Evolutionary conservation across 1,284 basidiomycete species (phyloP), one percentile per base, ranked within the genome.

Genomic region (Malassezia japonica): DNA sequence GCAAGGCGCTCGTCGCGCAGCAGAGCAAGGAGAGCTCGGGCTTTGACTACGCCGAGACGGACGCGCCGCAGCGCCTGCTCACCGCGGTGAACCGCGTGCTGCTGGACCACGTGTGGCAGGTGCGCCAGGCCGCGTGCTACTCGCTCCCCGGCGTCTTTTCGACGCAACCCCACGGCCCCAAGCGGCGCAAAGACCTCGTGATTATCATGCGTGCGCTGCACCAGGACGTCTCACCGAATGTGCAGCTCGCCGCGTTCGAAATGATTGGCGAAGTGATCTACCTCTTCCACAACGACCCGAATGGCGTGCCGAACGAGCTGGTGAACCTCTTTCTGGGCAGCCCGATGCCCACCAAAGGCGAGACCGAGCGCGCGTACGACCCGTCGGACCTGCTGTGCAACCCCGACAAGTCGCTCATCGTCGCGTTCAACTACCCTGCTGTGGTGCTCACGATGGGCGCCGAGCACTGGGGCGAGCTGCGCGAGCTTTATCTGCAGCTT

Each of bases 381-480:
- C 3, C 27, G 20, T 5, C 15, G 1, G 41, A 48, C 7, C 2
- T 48, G 36, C 51, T 54, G 13, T 52, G 51, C 9, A 80, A 82
- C 57, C 80, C 82, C 1, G 82, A 86, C 48, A 82, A 89, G 35
- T 82, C 87, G 9, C 77, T 91, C 15, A 84, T 94, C 25, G 86
- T 87, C 61, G 88, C 88, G 7, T 96, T 91, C 78, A 96, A 95
- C 74, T 84, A 87, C 65, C 92, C 91, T 16, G 91, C 91, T 10
- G 87, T 96, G 1, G 82, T 83, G 10, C 78, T 91, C 7, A 88
- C 90, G 0, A 77, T 95, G 15, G 91, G 91, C 5, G 47, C 56
- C 1, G 75, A 77, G 5, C 80, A 85, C 37, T 98, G 91, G 91
- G 65, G 72, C n/a, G 80, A 83, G 55, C 75, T 98, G 12, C 81